Conservation (phyloP, 2,329 filamentous ascomycete genomes). For the Cladosporium sp. region DNA sequence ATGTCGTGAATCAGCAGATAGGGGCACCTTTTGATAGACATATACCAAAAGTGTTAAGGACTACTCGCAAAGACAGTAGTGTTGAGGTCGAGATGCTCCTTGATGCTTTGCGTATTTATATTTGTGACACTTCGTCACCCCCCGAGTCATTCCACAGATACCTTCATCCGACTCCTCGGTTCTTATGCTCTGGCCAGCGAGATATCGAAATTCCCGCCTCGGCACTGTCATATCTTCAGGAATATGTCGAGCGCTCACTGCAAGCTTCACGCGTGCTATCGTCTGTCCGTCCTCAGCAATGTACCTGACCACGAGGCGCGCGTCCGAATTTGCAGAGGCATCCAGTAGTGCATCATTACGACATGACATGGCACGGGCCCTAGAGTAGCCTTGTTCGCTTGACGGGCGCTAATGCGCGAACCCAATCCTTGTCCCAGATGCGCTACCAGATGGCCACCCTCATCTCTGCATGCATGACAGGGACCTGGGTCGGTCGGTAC, state of each 20-base stretch:
- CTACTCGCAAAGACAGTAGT: background rate
- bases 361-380: slow-evolving; percentile 13
- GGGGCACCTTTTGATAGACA: background rate
- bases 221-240: background rate
- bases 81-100: background rate
- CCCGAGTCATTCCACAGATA: background rate
- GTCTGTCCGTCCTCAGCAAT: background rate
- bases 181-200: background rate
- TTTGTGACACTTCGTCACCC: background rate
- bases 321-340: slow-evolving; percentile 8
- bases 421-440: slow-evolving; percentile 16
- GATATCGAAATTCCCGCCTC: background rate
- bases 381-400: slow-evolving; percentile 10
- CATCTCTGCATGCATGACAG: slow-evolving; percentile 17
- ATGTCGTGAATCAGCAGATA: background rate
- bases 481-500: background rate
- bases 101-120: background rate
- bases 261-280: background rate
- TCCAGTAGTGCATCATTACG: slow-evolving; percentile 9
- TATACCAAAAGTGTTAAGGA: background rate
- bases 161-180: background rate
- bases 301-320: background rate
- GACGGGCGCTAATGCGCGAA: slow-evolving; percentile 14
- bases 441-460: slow-evolving; percentile 16
- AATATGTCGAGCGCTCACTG: background rate